Conservation (phyloP, 129 eudicot species). For the Solidago caesia region DNA sequence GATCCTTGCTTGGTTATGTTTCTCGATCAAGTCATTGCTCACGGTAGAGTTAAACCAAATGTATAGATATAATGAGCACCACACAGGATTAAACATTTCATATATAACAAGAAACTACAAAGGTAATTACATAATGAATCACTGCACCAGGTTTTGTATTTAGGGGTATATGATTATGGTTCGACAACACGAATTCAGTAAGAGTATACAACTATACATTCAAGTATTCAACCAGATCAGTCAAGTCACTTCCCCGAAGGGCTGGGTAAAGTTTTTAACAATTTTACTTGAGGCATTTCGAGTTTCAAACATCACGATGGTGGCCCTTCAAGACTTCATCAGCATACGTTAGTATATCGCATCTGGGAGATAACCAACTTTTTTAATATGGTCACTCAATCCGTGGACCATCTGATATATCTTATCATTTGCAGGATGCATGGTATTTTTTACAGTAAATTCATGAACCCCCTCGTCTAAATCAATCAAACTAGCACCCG, state of each 20-base stretch:
- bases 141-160: slow-evolving; percentile 16
- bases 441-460: slow-evolving; percentile 62
- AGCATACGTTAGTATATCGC: slow-evolving; percentile 24
- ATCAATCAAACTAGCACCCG: slow-evolving; percentile 75
- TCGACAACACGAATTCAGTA: slow-evolving; percentile 13
- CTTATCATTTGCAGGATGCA: slow-evolving; percentile 56
- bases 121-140: slow-evolving; percentile 27
- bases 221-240: slow-evolving; percentile 23
- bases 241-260: slow-evolving; percentile 6
- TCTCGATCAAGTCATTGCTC: background rate
- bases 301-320: background rate
- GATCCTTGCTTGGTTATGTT: background rate
- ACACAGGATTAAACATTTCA: slow-evolving; percentile 23
- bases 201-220: slow-evolving; percentile 12
- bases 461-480: slow-evolving; percentile 67
- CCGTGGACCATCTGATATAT: slow-evolving; percentile 70
- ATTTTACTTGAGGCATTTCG: background rate
- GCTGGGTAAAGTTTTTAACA: background rate
- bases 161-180: slow-evolving; percentile 16
- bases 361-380: slow-evolving; percentile 39
- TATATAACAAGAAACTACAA: slow-evolving; percentile 27
- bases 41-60: background rate
- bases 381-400: slow-evolving; percentile 57
- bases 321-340: background rate
- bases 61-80: slow-evolving; percentile 1